These are phyloP conservation scores for Phaeosphaeria sp. DNA, from an alignment of 2,329 filamentous ascomycete genomes.

Conservation along the genomic window DNA sequence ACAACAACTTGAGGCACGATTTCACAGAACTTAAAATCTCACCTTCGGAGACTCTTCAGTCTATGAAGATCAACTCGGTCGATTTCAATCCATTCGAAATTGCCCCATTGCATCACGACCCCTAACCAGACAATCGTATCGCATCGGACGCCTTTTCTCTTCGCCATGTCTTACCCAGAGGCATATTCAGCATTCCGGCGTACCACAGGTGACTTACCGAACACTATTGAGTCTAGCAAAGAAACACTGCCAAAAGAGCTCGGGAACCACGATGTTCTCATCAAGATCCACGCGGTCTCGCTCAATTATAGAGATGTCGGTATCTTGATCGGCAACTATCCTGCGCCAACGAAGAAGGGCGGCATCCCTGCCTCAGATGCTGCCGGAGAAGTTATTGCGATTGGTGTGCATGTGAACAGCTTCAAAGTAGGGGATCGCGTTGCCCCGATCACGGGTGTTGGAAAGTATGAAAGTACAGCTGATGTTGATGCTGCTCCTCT, in stretches of 20 bases:
- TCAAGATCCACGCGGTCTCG: slow-evolving; percentile 17
- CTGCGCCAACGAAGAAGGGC: slow-evolving; percentile 10
- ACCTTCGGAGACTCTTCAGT: background rate
- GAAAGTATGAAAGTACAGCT: slow-evolving; percentile 6
- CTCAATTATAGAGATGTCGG: slow-evolving; percentile 24
- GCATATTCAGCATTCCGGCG: background rate
- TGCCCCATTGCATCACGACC: background rate
- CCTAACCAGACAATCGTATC: background rate
- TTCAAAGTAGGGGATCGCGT: slow-evolving; percentile 22
- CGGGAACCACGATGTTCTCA: slow-evolving; percentile 14
- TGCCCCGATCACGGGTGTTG: slow-evolving; percentile 12
- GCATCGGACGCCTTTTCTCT: background rate
- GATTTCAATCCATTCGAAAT: background rate
- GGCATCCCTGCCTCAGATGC: slow-evolving; percentile 21
- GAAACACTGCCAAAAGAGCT: background rate
- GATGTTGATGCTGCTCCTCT: slow-evolving; percentile 4
- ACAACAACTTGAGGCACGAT: too few relatives aligned
- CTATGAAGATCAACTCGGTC: background rate
- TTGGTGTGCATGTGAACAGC: slow-evolving; percentile 10
- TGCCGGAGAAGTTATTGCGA: slow-evolving; percentile 11
- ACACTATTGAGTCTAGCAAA: background rate
- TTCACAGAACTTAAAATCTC: too few relatives aligned
- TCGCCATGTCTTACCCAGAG: background rate
- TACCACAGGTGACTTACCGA: background rate
- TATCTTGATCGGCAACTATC: slow-evolving; percentile 16